These are phyloP conservation scores for Pleurotus citrinopileatus DNA, from an alignment of 768 basidiomycete genomes.

Conservation along the genomic window DNA sequence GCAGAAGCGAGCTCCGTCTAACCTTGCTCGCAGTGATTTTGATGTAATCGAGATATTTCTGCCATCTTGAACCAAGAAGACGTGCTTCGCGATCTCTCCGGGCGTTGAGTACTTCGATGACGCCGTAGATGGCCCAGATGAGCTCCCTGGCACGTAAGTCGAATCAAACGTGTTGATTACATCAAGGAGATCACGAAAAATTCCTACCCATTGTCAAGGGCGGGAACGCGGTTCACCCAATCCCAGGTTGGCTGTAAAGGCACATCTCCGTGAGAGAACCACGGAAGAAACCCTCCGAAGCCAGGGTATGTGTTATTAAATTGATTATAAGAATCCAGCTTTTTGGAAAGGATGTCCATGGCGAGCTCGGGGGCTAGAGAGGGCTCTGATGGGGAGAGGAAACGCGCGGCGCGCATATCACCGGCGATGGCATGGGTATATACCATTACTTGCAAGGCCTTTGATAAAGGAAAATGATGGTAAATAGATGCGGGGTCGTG, in stretches of 20 bases:
- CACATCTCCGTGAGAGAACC: conserved; percentile 15
- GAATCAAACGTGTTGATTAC: background rate
- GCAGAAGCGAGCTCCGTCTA: background rate
- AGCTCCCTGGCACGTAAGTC: conserved; percentile 13
- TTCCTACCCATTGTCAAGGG: conserved; percentile 19
- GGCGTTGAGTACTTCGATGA: conserved; percentile 17
- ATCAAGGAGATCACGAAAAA: background rate
- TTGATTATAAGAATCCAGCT: conserved; percentile 16
- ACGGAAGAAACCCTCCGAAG: conserved; percentile 24
- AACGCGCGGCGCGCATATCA: conserved; percentile 17
- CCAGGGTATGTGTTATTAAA: conserved; percentile 23
- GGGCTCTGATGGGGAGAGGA: conserved; percentile 16
- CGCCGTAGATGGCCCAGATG: conserved; percentile 22
- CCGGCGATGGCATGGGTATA: conserved; percentile 20
- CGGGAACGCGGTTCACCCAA: conserved; percentile 23
- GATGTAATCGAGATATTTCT: conserved; percentile 18
- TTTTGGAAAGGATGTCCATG: conserved; percentile 15
- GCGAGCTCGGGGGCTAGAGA: conserved; percentile 18
- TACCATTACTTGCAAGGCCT: conserved; percentile 21
- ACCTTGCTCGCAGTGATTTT: conserved; percentile 16
- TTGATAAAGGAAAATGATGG: background rate
- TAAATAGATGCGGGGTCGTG: background rate
- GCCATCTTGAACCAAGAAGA: conserved; percentile 16
- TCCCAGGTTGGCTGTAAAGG: conserved; percentile 20
- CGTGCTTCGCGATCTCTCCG: conserved; percentile 12